Percentiles rank a stretch among this genome's conserved stretches.
phyloP scores from a whole-genome alignment of 179 eudicot species.

The Actinidia polygama region DNA sequence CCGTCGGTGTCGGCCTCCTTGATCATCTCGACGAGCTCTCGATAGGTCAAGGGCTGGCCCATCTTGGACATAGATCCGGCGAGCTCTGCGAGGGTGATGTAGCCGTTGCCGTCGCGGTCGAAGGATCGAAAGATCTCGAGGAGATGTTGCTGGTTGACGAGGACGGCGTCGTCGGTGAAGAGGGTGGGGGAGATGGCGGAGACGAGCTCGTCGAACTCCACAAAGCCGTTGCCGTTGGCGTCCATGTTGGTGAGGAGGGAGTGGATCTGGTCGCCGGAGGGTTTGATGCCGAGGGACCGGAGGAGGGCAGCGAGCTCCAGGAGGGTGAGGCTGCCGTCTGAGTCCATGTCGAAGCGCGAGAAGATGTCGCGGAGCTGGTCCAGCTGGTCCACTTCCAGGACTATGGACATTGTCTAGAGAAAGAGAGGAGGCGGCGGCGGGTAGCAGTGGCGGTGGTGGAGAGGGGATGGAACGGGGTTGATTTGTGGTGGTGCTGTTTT shows the following conservation, averaged over 20 bases:
- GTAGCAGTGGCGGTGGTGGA: not conserved
- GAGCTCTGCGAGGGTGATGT: conserved; percentile 59
- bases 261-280: conserved; percentile 60
- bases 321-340: conserved; percentile 74
- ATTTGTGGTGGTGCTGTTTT: not conserved
- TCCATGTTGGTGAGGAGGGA: conserved; percentile 51
- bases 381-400: conserved; percentile 38
- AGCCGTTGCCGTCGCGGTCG: conserved; percentile 64
- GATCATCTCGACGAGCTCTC: conserved; percentile 58
- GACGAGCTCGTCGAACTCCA: conserved; percentile 66
- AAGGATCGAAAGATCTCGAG: conserved; percentile 49
- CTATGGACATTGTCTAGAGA: not conserved
- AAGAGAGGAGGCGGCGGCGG: not conserved
- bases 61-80: conserved; percentile 68
- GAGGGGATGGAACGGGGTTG: not conserved
- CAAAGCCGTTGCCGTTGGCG: conserved; percentile 58
- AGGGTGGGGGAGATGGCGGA: conserved; percentile 52
- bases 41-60: conserved; percentile 67
- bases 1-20: conserved; percentile 59
- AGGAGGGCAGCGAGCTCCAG: conserved; percentile 74
- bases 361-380: conserved; percentile 57
- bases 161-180: conserved; percentile 18
- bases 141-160: conserved; percentile 54
- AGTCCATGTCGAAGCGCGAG: conserved; percentile 69
- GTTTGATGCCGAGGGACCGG: conserved; percentile 63